Conservation (phyloP, 768 basidiomycete species). For the Lentinus brumalis region DNA sequence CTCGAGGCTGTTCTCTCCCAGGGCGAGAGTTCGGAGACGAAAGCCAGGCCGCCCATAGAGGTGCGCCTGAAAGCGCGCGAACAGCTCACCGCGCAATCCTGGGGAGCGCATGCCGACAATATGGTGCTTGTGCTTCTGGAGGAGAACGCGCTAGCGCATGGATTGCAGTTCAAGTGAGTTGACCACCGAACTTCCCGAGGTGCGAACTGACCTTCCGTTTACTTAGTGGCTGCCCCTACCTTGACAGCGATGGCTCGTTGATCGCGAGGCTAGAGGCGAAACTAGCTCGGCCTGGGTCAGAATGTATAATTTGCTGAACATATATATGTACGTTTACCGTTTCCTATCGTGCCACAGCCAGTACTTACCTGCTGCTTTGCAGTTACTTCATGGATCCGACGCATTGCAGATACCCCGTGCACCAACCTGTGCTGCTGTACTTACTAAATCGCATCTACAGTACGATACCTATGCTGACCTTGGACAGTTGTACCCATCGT, state of each 20-base stretch:
- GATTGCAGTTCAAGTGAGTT: slow-evolving; percentile 17
- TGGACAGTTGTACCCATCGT: no score
- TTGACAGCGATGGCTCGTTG: slow-evolving; percentile 27
- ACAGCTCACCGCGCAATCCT: slow-evolving; percentile 30
- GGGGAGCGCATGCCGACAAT: slow-evolving; percentile 5
- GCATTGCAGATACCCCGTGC: no score
- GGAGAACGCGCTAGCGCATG: slow-evolving; percentile 2
- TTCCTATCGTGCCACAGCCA: no score
- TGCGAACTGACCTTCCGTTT: slow-evolving; percentile 20
- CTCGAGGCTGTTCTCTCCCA: neutral
- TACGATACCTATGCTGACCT: no score
- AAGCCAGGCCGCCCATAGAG: slow-evolving; percentile 12
- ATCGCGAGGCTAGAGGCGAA: slow-evolving; percentile 25
- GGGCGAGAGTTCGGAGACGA: slow-evolving; percentile 4
- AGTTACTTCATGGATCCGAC: no score
- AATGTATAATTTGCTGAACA: slow-evolving; percentile 28
- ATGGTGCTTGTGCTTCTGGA: slow-evolving; percentile 35
- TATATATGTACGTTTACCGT: no score
- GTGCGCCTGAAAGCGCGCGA: slow-evolving; percentile 7
- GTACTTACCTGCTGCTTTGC: no score
- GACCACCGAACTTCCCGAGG: neutral
- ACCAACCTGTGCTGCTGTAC: no score
- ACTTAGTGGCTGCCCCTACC: slow-evolving; percentile 25
- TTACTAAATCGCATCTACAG: no score
- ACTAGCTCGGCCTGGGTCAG: slow-evolving; percentile 19